Evolutionary conservation across 257 asterid species (phyloP).

Genomic region (Plectranthus barbatus): DNA sequence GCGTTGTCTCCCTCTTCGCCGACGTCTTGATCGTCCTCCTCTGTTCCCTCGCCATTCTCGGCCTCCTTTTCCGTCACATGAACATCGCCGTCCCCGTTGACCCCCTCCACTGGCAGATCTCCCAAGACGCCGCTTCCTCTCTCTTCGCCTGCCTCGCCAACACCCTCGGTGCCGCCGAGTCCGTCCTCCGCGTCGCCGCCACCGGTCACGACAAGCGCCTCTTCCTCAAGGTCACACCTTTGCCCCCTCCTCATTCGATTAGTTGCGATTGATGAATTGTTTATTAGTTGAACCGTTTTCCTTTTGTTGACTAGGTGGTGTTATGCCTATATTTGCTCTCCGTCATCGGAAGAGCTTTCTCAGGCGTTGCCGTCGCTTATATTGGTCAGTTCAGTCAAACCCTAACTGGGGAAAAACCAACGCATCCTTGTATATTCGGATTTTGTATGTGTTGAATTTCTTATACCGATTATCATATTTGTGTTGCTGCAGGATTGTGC

Average conservation of each 20-base stretch:
- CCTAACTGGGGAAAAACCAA: neutral
- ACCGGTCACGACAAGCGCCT: slow-evolving; percentile 94
- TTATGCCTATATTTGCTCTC: slow-evolving; percentile 68
- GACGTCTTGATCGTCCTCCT: slow-evolving; percentile 86
- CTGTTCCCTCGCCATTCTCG: slow-evolving; percentile 87
- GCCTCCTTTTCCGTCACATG: slow-evolving; percentile 96
- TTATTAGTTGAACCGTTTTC: neutral
- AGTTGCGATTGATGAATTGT: neutral
- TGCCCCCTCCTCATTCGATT: too few species aligned
- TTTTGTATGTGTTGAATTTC: neutral
- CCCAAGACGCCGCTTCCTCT: slow-evolving; percentile 73
- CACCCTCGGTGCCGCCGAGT: slow-evolving; percentile 95
- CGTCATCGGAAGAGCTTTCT: slow-evolving; percentile 65
- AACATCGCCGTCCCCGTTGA: slow-evolving; percentile 91
- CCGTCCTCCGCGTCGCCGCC: slow-evolving; percentile 98
- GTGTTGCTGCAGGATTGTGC: slow-evolving; percentile 60
- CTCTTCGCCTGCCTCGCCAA: slow-evolving; percentile 86
- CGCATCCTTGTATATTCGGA: neutral
- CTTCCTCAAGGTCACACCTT: slow-evolving; percentile 53
- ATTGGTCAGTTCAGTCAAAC: slow-evolving; percentile 34
- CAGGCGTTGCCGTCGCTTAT: slow-evolving; percentile 81
- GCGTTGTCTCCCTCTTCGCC: slow-evolving; percentile 68
- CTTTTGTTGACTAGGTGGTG: slow-evolving; percentile 43
- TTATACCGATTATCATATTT: neutral
- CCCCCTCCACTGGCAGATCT: slow-evolving; percentile 97